Conservation (phyloP, 441 rosid species). For the Pelargonium australe region DNA sequence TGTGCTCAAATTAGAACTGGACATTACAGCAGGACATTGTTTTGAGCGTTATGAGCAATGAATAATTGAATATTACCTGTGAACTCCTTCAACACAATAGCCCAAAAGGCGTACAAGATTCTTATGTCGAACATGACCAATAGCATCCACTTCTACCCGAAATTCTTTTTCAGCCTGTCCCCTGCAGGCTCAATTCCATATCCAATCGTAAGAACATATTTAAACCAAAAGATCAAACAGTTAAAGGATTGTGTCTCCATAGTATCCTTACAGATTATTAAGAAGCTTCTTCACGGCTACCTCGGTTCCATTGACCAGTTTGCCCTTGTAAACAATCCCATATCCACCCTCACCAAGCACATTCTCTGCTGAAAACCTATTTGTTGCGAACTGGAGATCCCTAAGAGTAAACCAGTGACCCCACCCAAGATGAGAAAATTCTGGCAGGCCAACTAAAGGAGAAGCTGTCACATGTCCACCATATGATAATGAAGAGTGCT, state of each 20-base stretch:
- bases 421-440: constrained; percentile 87
- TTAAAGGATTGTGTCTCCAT: constrained; percentile 7
- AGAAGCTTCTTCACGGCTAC: constrained; percentile 88
- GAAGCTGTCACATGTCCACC: constrained; percentile 52
- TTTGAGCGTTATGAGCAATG: background rate
- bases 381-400: constrained; percentile 93
- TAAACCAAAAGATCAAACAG: background rate
- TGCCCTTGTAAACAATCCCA: constrained; percentile 85
- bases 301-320: constrained; percentile 62
- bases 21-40: too few species aligned
- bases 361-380: constrained; percentile 71
- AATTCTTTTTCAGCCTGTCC: constrained; percentile 99
- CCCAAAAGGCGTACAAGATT: constrained; percentile 95
- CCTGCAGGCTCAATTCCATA: constrained; percentile 28
- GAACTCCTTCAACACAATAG: constrained; percentile 92
- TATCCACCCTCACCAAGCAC: constrained; percentile 94
- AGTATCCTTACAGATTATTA: constrained; percentile 62
- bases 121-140: constrained; percentile 96
- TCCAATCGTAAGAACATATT: background rate
- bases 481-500: constrained; percentile 56
- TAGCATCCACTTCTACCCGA: constrained; percentile 88
- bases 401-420: constrained; percentile 98
- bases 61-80: constrained; percentile 41
- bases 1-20: too few species aligned
- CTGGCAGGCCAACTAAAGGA: constrained; percentile 73